Evolutionary conservation across 2,329 filamentous ascomycete species (phyloP).

Genomic region (Cladorrhinum sp.): DNA sequence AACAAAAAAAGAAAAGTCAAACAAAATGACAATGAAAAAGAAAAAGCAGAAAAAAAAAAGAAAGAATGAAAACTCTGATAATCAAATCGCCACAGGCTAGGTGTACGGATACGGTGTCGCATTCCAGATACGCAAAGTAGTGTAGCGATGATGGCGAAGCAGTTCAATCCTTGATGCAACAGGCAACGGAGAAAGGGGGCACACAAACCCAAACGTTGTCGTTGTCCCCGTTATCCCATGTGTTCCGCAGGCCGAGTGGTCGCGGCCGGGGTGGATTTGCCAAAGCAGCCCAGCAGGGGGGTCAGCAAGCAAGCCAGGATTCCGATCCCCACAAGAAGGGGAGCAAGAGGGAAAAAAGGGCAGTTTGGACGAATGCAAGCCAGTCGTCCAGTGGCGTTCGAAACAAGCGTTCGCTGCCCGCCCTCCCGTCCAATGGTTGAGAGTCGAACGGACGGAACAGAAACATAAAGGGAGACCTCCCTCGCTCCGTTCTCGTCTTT

Average conservation of each 20-base stretch:
- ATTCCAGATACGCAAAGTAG: too few relatives aligned
- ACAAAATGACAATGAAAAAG: not conserved
- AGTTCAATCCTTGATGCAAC: not conserved
- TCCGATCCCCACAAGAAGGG: not conserved
- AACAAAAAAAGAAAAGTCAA: too few relatives aligned
- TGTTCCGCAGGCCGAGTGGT: not conserved
- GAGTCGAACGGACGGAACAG: conserved; percentile 18
- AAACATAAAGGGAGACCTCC: conserved; percentile 26
- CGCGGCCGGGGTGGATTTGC: conserved; percentile 8
- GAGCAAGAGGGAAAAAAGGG: not conserved
- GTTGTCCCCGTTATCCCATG: not conserved
- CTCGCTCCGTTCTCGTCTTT: conserved; percentile 9
- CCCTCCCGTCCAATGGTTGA: conserved; percentile 22
- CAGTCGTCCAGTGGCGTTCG: conserved; percentile 22
- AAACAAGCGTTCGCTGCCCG: conserved; percentile 19
- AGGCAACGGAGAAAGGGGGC: not conserved
- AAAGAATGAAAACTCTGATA: not conserved
- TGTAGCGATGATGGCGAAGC: not conserved
- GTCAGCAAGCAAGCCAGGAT: conserved; percentile 1
- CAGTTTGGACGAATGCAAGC: conserved; percentile 12
- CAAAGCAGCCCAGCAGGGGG: conserved; percentile 8
- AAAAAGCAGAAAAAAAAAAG: not conserved
- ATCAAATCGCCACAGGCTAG: not conserved
- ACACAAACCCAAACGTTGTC: too few relatives aligned
- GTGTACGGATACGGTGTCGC: not conserved